Base-by-base conservation (phyloP, 2,329 filamentous ascomycete species). In the Penicillium olsonii region DNA sequence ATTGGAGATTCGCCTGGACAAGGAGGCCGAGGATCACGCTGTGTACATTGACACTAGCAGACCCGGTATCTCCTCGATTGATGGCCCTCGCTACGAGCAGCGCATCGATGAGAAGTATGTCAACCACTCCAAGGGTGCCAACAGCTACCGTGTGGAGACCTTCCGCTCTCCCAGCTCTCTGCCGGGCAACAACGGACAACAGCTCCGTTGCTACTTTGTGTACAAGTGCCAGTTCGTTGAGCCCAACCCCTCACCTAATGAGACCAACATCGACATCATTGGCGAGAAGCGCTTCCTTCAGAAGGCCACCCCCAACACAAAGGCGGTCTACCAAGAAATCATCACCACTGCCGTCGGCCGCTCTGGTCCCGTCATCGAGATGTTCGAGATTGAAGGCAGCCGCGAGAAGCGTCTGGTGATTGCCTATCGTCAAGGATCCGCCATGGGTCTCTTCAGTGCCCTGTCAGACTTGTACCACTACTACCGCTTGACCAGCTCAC, bases 31-130 rank as follows among this genome's bases (percentile, higher is more conserved):
- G 51, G 94, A 97, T 69, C 94, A 97, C 68, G 94, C 94, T 52
- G 95, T 97, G 67, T 99, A 97, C 76, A 97, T 99, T 61, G 94
- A 99, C 70, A 99, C 94, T 47, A 96, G 92, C 72, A 87, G 87
- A 67, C 92, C 94, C 14, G 94, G 94, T 59, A 78, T 89, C 62
- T 88, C 86, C 51, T 81, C 85, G 39, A 77, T 88, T 18, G 77
- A 81, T 45, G 94, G 94, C 2, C 92, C 94, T n/a, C 83, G 87
- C 52, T 99, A 96, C 70, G 94, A 99, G 76, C 86, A 90, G 68
- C 84, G 92, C 53, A 89, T 99, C 53, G 94, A 97, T 75, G 82
- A 87, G 71, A 97, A 97, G 79, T 97, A 97, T 69, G 83, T 99
- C 60, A 91, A 97, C 70, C 84, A 85, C 65, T 87, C 85, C 31